These are phyloP conservation scores for Clausena lansium DNA, from an alignment of 345 rosid genomes.

Conservation along the genomic window DNA sequence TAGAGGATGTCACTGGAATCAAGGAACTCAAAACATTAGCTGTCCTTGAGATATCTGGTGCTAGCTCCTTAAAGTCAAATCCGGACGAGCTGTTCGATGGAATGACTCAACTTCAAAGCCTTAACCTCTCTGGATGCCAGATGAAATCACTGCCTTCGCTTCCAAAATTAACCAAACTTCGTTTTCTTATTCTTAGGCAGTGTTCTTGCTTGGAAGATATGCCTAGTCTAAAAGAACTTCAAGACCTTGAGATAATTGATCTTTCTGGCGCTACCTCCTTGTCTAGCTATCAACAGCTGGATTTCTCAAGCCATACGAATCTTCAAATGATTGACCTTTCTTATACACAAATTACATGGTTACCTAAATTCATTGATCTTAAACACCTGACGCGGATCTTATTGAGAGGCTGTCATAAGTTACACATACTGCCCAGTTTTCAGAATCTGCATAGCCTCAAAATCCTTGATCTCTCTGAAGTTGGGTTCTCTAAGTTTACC, in stretches of 20 bases:
- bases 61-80: slow-evolving; percentile 32
- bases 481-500: not conserved
- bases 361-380: slow-evolving; percentile 39
- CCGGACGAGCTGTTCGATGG: slow-evolving; percentile 24
- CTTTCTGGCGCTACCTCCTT: slow-evolving; percentile 41
- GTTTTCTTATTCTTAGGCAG: slow-evolving; percentile 39
- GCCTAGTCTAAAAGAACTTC: slow-evolving; percentile 31
- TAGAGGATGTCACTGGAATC: slow-evolving; percentile 19
- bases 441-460: slow-evolving; percentile 29
- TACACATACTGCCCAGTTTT: slow-evolving; percentile 25
- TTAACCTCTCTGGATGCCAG: slow-evolving; percentile 43
- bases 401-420: slow-evolving; percentile 19
- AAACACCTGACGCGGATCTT: slow-evolving; percentile 23
- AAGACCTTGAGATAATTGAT: slow-evolving; percentile 50
- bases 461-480: slow-evolving; percentile 45
- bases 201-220: slow-evolving; percentile 36
- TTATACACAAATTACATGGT: slow-evolving; percentile 28
- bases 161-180: slow-evolving; percentile 26
- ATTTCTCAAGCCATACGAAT: slow-evolving; percentile 18
- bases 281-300: slow-evolving; percentile 21
- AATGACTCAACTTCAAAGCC: slow-evolving; percentile 35
- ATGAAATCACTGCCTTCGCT: slow-evolving; percentile 35
- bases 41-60: slow-evolving; percentile 59
- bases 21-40: slow-evolving; percentile 22
- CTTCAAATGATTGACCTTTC: slow-evolving; percentile 53